phyloP scores from a whole-genome alignment of 2,329 filamentous ascomycete species.

The Phaeophleospora eucalypticola region DNA sequence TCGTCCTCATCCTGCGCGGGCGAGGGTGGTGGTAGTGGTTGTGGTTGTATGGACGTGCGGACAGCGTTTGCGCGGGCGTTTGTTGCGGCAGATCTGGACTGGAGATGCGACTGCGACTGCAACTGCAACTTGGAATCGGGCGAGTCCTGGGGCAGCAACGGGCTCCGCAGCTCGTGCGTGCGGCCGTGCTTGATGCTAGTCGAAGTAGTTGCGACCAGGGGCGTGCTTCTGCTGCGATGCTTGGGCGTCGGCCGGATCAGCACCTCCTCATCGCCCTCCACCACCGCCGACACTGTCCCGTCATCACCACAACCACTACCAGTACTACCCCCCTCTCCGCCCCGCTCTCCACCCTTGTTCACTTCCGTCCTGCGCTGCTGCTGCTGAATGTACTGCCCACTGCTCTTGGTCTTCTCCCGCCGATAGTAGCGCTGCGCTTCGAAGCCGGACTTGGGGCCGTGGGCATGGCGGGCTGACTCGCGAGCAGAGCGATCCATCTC shows the following conservation, averaged over 20 bases:
- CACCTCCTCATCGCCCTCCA: background rate
- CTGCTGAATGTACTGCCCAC: slow-evolving; percentile 13
- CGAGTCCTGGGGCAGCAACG: too few species aligned
- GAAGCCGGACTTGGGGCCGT: slow-evolving; percentile 1
- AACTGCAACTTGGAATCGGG: background rate
- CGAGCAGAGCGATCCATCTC: slow-evolving; percentile 1
- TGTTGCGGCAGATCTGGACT: background rate
- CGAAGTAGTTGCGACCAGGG: slow-evolving; percentile 12
- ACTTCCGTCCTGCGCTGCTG: background rate
- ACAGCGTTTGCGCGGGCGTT: background rate
- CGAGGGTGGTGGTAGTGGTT: background rate
- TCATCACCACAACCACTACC: background rate
- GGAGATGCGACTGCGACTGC: background rate
- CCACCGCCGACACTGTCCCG: slow-evolving; percentile 1
- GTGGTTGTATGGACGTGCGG: too few species aligned
- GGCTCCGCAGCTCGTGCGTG: background rate
- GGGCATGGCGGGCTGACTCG: slow-evolving; percentile 6
- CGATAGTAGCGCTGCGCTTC: slow-evolving; percentile 14
- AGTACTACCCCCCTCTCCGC: background rate
- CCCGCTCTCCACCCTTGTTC: background rate
- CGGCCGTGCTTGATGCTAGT: background rate
- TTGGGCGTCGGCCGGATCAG: slow-evolving; percentile 2
- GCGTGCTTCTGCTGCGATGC: slow-evolving; percentile 27
- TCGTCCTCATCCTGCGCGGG: slow-evolving; percentile 30
- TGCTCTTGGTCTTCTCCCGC: slow-evolving; percentile 28